A percentile compares a stretch with the other conserved stretches of the same genome.
phyloP scores from a whole-genome alignment of 495 filamentous ascomycete genomes.

The Penicillium cataractarum region DNA sequence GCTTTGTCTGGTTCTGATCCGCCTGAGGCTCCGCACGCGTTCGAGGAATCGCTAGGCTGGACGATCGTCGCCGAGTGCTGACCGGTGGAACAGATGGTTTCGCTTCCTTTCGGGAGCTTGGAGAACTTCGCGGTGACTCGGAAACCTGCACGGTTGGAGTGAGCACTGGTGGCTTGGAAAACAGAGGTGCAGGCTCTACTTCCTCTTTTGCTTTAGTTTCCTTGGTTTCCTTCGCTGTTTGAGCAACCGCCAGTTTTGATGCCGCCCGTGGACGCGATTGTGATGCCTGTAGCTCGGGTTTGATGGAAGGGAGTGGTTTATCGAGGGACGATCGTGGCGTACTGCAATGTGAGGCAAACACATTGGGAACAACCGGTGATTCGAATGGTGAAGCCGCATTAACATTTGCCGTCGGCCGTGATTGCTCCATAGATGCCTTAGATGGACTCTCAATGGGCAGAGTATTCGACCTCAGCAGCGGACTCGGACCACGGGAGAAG shows the following conservation, averaged over 20 bases:
- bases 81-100: neutral
- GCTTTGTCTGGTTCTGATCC: neutral
- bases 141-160: neutral
- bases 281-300: slow-evolving; percentile 14
- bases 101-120: neutral
- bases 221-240: neutral
- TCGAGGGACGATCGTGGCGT: slow-evolving; percentile 29
- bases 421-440: slow-evolving; percentile 3
- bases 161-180: neutral
- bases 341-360: slow-evolving; percentile 15
- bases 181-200: neutral
- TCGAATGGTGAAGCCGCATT: slow-evolving; percentile 20
- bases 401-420: slow-evolving; percentile 14
- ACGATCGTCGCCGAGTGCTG: neutral
- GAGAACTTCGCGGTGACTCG: neutral
- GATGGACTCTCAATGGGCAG: slow-evolving; percentile 49
- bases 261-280: slow-evolving; percentile 7
- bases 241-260: slow-evolving; percentile 5
- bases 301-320: slow-evolving; percentile 31
- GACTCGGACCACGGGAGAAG: slow-evolving; percentile 42
- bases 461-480: slow-evolving; percentile 63
- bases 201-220: neutral
- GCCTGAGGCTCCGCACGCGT: neutral
- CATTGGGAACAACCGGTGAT: slow-evolving; percentile 15
- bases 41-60: slow-evolving; percentile 1